Conservation (phyloP, 495 filamentous ascomycete genomes). For the Tricharina praecox region DNA sequence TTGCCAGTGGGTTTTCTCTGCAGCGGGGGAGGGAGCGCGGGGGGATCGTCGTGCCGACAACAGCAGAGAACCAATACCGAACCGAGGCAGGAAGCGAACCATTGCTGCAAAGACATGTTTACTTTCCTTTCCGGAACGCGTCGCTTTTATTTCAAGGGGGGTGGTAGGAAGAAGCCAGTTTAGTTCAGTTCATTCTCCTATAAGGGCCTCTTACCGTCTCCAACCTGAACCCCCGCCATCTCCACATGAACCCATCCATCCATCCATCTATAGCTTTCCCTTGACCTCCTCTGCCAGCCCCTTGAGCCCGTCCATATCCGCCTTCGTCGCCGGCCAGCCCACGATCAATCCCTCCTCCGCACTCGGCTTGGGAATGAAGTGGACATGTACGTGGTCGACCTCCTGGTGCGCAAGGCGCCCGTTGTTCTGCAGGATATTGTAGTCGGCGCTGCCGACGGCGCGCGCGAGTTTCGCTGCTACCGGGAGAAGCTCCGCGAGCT, state of each 20-base stretch:
- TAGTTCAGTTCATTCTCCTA: too few relatives aligned
- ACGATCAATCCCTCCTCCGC: constrained; percentile 62
- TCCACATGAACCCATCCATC: too few relatives aligned
- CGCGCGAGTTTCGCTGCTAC: constrained; percentile 71
- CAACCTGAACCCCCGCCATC: background rate
- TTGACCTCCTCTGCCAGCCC: constrained; percentile 65
- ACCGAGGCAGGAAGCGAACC: too few relatives aligned
- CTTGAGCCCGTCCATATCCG: constrained; percentile 74
- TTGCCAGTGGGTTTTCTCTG: too few relatives aligned
- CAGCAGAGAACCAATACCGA: too few relatives aligned
- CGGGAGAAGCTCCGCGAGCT: constrained; percentile 68
- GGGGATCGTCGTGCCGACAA: too few relatives aligned
- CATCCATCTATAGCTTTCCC: constrained; percentile 57
- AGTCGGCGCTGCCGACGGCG: constrained; percentile 61
- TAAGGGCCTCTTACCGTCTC: too few relatives aligned
- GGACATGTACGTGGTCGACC: constrained; percentile 92
- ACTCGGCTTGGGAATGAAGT: constrained; percentile 97
- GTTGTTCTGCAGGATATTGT: constrained; percentile 96
- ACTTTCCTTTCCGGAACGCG: too few relatives aligned
- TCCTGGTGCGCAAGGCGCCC: constrained; percentile 82
- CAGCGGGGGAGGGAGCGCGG: too few relatives aligned
- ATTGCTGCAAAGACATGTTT: too few relatives aligned
- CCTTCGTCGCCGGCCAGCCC: constrained; percentile 56
- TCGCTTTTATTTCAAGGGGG: too few relatives aligned
- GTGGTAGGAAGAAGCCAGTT: too few relatives aligned